Evolutionary conservation across 139 green algal genomes (phyloP), one percentile per base, ranked within the genome.

Genomic region (Chlorella sp.): DNA sequence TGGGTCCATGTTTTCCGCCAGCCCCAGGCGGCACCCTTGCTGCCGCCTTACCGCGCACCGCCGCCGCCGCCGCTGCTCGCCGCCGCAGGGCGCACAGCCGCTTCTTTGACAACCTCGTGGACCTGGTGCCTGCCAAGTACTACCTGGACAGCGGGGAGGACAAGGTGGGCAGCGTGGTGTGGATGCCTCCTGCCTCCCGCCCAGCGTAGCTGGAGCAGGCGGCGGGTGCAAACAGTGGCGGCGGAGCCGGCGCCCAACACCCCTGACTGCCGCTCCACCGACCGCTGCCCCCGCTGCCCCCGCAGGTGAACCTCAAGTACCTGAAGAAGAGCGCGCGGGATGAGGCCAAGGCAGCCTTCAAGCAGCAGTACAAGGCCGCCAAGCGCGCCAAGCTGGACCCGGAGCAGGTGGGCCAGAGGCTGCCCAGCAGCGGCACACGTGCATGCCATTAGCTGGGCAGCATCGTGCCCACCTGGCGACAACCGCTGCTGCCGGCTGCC

Each of bases 41-140:
- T n/a, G n/a, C n/a, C n/a, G n/a, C 51, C 51, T 21, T 2, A 60
- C 51, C 51, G 51, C 51, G n/a, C n/a, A n/a, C n/a, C 13, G 51
- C 51, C 51, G 18, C 39, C 62, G 12, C n/a, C 78, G 64, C 62
- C 28, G 63, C 60, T 41, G 36, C 36, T 17, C 3, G 3, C 3
- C 13, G 20, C 26, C 41, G 74, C n/a, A n/a, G 38, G 20, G 60
- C 76, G 25, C 76, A 82, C 76, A 56, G 56, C 36, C 56, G 62
- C 11, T 97, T 96, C 81, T 97, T 97, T 78, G 91, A 95, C 69
- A 83, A 84, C 18, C 83, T 97, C 5, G 94, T 94, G 1, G 92
- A 96, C 38, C 74, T 95, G 1, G 91, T 97, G 34, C 93, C 94
- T 34, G 86, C 92, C 0, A 90, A 87, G 38, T 89, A 89, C 80